Conservation (phyloP, 805 yeast genomes). For the Ogataea polymorpha region DNA sequence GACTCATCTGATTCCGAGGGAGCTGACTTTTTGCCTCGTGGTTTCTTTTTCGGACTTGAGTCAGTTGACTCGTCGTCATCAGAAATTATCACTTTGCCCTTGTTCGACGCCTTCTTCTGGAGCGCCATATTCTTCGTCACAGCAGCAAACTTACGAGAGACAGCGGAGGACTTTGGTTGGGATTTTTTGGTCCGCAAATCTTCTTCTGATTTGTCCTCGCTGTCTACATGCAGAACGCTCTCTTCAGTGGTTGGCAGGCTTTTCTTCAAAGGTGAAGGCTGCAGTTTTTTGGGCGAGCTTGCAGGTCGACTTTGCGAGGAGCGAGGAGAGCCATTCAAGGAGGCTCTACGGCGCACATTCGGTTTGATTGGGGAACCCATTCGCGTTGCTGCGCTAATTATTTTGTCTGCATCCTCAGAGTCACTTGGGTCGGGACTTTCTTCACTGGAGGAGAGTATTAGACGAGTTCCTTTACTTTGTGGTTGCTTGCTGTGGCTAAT, state of each 20-base stretch:
- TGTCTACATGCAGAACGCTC: neutral
- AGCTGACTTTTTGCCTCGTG: neutral
- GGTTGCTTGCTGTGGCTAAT: neutral
- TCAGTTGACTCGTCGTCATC: neutral
- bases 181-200: neutral
- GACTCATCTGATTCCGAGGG: neutral
- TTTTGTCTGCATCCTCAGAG: conserved; percentile 30
- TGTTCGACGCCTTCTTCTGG: conserved; percentile 18
- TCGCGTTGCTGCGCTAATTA: conserved; percentile 28
- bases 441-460: conserved; percentile 10
- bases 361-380: conserved; percentile 31
- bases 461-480: neutral
- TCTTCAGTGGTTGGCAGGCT: neutral
- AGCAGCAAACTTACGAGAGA: conserved; percentile 13
- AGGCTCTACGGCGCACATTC: conserved; percentile 14
- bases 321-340: conserved; percentile 21
- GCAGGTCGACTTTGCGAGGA: conserved; percentile 4
- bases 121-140: conserved; percentile 31
- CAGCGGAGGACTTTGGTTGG: neutral
- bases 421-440: conserved; percentile 7
- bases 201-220: conserved; percentile 5
- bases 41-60: neutral
- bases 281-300: conserved; percentile 9
- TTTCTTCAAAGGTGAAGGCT: conserved; percentile 24
- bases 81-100: conserved; percentile 1